Evolutionary conservation across 768 basidiomycete genomes (phyloP).

Genomic region (Fomitopsis pulvina): DNA sequence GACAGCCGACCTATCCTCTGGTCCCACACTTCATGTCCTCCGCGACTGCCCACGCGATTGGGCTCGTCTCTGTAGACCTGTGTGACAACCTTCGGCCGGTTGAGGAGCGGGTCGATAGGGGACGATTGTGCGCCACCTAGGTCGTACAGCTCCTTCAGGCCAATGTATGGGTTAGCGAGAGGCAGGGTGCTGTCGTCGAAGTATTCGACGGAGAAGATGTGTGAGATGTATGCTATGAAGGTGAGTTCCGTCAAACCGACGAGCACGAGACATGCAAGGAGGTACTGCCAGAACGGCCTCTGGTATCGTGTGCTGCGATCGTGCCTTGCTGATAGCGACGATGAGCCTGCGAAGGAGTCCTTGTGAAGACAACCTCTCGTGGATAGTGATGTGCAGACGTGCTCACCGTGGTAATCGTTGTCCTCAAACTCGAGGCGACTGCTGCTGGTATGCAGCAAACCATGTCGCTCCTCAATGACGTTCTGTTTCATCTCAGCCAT

Average conservation of each 20-base stretch:
- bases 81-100: conserved; percentile 14
- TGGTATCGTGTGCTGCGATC: background rate
- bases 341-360: too few species aligned
- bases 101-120: conserved; percentile 13
- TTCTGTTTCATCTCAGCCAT: too few species aligned
- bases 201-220: background rate
- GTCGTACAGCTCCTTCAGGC: conserved; percentile 19
- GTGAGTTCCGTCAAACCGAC: background rate
- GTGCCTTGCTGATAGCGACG: too few species aligned
- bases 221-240: background rate
- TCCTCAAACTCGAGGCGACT: background rate
- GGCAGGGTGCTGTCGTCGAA: conserved; percentile 4
- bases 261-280: background rate
- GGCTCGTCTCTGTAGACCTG: conserved; percentile 16
- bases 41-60: conserved; percentile 11
- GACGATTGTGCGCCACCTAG: conserved; percentile 12
- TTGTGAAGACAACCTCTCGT: too few species aligned
- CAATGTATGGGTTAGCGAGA: conserved; percentile 17
- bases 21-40: conserved; percentile 14
- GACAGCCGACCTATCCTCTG: conserved; percentile 12
- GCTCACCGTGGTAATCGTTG: background rate
- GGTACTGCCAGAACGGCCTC: background rate
- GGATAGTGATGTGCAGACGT: too few species aligned
- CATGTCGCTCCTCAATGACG: background rate
- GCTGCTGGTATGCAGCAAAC: background rate